Evolutionary conservation across 1,284 basidiomycete genomes (phyloP).

Genomic region (Xerocomus nothofagi): DNA sequence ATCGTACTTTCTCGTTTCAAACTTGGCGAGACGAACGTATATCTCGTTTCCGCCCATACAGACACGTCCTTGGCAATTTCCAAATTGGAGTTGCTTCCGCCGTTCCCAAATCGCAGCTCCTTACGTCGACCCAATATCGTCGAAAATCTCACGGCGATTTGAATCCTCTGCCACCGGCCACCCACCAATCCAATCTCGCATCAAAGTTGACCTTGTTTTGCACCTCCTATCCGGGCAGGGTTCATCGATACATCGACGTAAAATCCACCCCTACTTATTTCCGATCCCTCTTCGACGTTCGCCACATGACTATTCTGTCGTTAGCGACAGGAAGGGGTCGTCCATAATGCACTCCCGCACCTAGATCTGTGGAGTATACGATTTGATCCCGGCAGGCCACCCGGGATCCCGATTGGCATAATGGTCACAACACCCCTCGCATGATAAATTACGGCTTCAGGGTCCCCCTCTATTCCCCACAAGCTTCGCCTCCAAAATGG

Average conservation of each 20-base stretch:
- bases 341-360: background rate
- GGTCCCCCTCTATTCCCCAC: slow-evolving; percentile 3
- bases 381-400: background rate
- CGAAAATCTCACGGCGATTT: slow-evolving; percentile 11
- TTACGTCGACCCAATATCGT: background rate
- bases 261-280: slow-evolving; percentile 13
- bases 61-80: too few species aligned
- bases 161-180: background rate
- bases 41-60: background rate
- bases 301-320: background rate
- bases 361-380: slow-evolving; percentile 7
- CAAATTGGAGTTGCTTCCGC: background rate
- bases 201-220: background rate
- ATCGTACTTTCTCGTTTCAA: too few species aligned
- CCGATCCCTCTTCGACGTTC: background rate
- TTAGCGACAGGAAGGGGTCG: background rate
- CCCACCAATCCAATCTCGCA: background rate
- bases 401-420: slow-evolving; percentile 8
- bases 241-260: slow-evolving; percentile 9
- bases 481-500: background rate
- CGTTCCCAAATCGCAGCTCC: background rate
- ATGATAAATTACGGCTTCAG: slow-evolving; percentile 1
- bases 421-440: background rate
- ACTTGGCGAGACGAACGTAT: too few species aligned
- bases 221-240: background rate